Evolutionary conservation across 495 filamentous ascomycete genomes (phyloP), one percentile per base, ranked within the genome.

Genomic region (Daldinia caldariorum): DNA sequence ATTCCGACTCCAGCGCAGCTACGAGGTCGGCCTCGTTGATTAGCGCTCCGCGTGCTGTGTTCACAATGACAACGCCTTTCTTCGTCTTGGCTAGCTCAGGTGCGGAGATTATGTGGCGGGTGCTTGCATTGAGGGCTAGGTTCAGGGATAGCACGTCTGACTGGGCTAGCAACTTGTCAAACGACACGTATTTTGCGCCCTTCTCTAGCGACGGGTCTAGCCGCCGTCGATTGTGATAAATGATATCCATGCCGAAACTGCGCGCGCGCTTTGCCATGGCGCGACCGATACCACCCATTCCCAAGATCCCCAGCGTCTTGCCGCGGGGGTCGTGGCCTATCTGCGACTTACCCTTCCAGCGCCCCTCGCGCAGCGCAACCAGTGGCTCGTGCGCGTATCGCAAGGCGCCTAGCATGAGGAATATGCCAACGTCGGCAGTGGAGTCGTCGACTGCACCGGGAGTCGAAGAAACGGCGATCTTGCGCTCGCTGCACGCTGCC

Each of bases 231-330:
- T 93, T 92, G 78, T 91, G 85, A 78, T 93, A 93, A 69, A 87
- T 85, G 59, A 90, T 85, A 66, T 85, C 86, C 85, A 92, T 89
- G 43, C 87, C 88, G 73, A 93, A 92, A 12, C 86, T 89, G 63
- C 82, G 81, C 2, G 90, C 89, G 18, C 81, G 80, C 13, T 71
- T 66, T 1, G 81, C 82, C 67, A 83, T 72, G 14, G 80, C 80
- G 3, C 86, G 82, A 0, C 93, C 93, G 57, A 97, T 97, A 0
- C 93, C 92, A 8, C 93, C 93, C 91, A 97, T 94, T 7, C 93
- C 93, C 39, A 97, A 74, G 62, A 97, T 92, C 2, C 92, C 93
- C 0, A 96, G 83, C 0, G 85, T 80, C 75, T 94, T 94, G 13
- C 85, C 86, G 63, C 88, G 81, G 7, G 92, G 92, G 74, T 93